Base-by-base conservation (phyloP, 768 basidiomycete species). In the Leucosporidium scottii region DNA sequence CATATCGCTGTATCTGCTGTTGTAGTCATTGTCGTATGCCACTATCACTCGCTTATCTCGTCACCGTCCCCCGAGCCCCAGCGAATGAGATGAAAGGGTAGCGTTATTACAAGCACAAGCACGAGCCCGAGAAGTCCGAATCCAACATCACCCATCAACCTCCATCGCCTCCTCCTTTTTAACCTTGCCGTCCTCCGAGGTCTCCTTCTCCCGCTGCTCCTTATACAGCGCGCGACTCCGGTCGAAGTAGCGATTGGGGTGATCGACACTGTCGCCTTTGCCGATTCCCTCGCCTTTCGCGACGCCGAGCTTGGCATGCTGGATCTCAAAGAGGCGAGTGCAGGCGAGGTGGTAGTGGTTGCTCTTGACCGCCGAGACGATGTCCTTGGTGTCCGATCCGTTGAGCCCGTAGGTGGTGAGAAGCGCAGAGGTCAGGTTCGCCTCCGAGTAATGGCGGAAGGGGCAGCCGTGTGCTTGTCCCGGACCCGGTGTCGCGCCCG, bases 281-380 rank as follows among this genome's bases (percentile, higher is more conserved):
- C 91, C 90, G 54, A 93, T 74, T 0, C 94, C 96, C 20, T 96
- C 91, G 3, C 93, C 93, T 77, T 90, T 93, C 79, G 84, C 87
- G 59, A 94, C 85, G 13, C 88, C 79, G 17, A 73, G 61, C 59
- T 68, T 71, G 34, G 71, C 86, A 77, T 98, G 94, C 30, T 93
- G 96, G 34, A 96, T 83, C 80, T 99, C 96, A 78, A 92, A 99
- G 27, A 98, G 91, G 28, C 93, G 84, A 13, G 96, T 98, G 79
- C 96, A 99, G 10, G 93, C 94, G 55, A 97, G 88, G 77, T 99
- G 94, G 77, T 86, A 94, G 77, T 94, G 92, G 4, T 83, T 81
- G 23, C 81, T 82, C 76, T 90, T 91, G 59, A 94, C 90, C 4
- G 83, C 85, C 58, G 81, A 81, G 82, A 91, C 84, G 66, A 98